Evolutionary conservation across 1,139 yeast species (phyloP), one percentile per base, ranked within the genome.

Genomic region (Candida sojae): DNA sequence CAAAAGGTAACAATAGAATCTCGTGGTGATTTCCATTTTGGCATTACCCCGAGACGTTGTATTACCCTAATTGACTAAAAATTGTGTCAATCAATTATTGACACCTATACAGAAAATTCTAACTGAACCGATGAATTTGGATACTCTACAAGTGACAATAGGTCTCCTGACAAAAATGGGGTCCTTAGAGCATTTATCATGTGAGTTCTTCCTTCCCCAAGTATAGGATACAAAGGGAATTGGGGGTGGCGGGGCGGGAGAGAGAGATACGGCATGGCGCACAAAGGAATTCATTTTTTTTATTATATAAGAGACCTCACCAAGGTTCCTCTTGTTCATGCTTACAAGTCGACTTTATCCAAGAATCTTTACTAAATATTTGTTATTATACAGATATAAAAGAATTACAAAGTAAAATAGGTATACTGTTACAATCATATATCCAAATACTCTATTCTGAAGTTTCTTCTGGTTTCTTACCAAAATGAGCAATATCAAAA

Each of bases 81-180:
- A 91, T 85, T 58, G 67, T 89, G 21, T 53, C 83, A 86, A 64
- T 53, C 76, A 39, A 66, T 89, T 10, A 79, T 89, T 49, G 75
- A 75, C 32, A 64, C 71, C 9, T 88, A 89, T 68, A 79, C 90
- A 57, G 59, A 67, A 17, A 86, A 90, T 52, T 85, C 89, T 4
- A 85, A 80, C 58, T 83, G 77, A 40, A 93, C 86, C 58, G 86
- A 96, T 7, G 58, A 71, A 48, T 92, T 97, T 69, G 97, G 97
- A 0, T 90, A 91, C 60, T 96, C 96, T 0, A 91, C 98, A 66
- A 86, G 96, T 28, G 98, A 92, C 66, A 97, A 91, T 65, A 88
- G 95, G 3, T 84, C 96, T 44, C 96, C 97, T 1, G 66, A 83
- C 45, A 84, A 86, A 63, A 82, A 80, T 56, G 97, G 97, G 1